phyloP scores from a whole-genome alignment of 306 rosid species.

The Cucurbita argyrosperma region DNA sequence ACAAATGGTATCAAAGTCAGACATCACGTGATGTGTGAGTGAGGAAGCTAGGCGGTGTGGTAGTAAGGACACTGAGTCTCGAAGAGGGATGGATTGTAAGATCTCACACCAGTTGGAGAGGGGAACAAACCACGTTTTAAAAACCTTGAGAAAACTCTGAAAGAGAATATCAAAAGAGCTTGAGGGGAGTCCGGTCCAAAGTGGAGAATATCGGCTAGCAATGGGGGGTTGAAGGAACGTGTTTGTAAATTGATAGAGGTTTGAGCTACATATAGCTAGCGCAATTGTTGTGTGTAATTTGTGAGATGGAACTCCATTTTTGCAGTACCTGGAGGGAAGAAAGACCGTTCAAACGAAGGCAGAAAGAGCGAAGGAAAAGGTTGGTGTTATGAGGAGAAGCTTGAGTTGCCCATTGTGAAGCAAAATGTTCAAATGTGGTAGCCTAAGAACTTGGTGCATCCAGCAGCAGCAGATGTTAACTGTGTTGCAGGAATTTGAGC shows the following conservation, averaged over 20 bases:
- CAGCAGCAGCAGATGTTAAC: not conserved
- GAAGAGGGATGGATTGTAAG: no score
- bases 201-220: no score
- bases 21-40: no score
- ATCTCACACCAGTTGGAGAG: no score
- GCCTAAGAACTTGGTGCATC: not conserved
- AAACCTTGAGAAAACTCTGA: no score
- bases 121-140: no score
- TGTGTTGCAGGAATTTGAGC: not conserved
- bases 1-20: no score
- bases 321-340: conserved; percentile 50
- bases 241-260: not conserved
- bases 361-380: conserved; percentile 42
- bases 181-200: no score
- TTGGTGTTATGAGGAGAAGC: conserved; percentile 43
- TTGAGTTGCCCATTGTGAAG: conserved; percentile 42
- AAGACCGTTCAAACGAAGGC: conserved; percentile 41
- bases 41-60: no score
- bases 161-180: no score
- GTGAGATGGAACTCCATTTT: not conserved
- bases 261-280: not conserved
- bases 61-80: no score
- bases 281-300: not conserved
- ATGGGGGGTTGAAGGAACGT: no score
- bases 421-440: not conserved